Conservation (phyloP, 345 rosid genomes). For the Orychophragmus violaceus region DNA sequence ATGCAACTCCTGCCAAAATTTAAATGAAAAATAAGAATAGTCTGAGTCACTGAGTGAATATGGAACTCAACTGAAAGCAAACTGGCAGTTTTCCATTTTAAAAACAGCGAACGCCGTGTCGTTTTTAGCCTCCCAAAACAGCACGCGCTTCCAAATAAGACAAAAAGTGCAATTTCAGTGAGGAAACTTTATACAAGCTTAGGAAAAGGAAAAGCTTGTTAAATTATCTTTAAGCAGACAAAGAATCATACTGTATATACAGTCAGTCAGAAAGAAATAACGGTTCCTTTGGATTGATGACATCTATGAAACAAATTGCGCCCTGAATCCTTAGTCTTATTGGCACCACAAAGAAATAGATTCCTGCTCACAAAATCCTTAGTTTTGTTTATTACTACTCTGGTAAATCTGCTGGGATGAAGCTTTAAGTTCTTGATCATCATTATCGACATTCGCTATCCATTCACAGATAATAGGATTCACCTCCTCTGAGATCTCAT, state of each 20-base stretch:
- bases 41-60: not conserved
- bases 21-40: not conserved
- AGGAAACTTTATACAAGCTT: too few relatives aligned
- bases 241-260: too few relatives aligned
- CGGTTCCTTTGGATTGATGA: not conserved
- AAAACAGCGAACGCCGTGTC: not conserved
- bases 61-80: not conserved
- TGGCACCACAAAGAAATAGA: not conserved
- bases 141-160: too few relatives aligned
- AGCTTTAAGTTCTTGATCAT: slow-evolving; percentile 10
- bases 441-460: slow-evolving; percentile 36
- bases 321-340: not conserved
- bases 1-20: too few relatives aligned
- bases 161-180: not conserved
- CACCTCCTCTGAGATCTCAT: slow-evolving; percentile 62
- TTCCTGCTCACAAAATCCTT: not conserved
- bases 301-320: not conserved
- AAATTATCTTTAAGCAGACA: too few relatives aligned
- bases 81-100: not conserved
- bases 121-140: slow-evolving; percentile 13
- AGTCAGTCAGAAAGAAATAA: too few relatives aligned
- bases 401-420: slow-evolving; percentile 1
- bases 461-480: slow-evolving; percentile 51
- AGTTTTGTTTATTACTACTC: not conserved
- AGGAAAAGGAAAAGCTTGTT: too few relatives aligned